A percentile compares a stretch with the other conserved stretches of the same genome.
Evolutionary conservation across 768 basidiomycete species (phyloP).

Genomic region (Clathrus columnatus): DNA sequence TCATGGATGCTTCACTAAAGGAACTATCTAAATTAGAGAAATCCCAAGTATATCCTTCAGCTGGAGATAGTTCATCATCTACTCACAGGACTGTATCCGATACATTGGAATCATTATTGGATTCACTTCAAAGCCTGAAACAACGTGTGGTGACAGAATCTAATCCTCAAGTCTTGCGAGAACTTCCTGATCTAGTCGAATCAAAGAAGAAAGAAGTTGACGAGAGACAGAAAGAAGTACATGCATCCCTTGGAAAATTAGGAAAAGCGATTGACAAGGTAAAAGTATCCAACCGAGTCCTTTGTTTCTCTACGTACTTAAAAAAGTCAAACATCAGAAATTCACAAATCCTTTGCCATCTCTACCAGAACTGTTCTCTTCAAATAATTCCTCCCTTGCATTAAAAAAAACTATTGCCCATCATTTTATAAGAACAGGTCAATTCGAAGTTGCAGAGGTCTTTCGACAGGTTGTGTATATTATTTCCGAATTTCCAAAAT

Average conservation of each 20-base stretch:
- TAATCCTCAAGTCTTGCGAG: conserved; percentile 40
- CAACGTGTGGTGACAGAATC: conserved; percentile 40
- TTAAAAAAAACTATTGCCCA: conserved; percentile 63
- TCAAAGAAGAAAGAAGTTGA: conserved; percentile 75
- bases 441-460: conserved; percentile 66
- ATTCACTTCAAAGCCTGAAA: conserved; percentile 48
- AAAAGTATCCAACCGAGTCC: conserved; percentile 16
- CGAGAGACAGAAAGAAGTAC: conserved; percentile 83
- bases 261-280: conserved; percentile 93
- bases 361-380: conserved; percentile 59
- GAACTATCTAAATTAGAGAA: conserved; percentile 73
- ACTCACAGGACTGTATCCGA: conserved; percentile 31
- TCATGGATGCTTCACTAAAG: conserved; percentile 69
- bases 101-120: conserved; percentile 57
- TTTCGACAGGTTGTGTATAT: conserved; percentile 54
- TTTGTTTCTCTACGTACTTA: conserved; percentile 9
- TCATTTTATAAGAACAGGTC: conserved; percentile 75
- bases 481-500: conserved; percentile 15
- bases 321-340: conserved; percentile 28
- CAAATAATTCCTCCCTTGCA: conserved; percentile 46
- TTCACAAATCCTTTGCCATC: conserved; percentile 51
- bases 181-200: conserved; percentile 53
- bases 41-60: conserved; percentile 31
- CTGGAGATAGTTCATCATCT: conserved; percentile 39
- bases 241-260: conserved; percentile 63